A percentile compares a stretch with the other conserved stretches of the same genome.
Conservation (phyloP, 2,329 filamentous ascomycete species). For the Beauveria bassiana region DNA sequence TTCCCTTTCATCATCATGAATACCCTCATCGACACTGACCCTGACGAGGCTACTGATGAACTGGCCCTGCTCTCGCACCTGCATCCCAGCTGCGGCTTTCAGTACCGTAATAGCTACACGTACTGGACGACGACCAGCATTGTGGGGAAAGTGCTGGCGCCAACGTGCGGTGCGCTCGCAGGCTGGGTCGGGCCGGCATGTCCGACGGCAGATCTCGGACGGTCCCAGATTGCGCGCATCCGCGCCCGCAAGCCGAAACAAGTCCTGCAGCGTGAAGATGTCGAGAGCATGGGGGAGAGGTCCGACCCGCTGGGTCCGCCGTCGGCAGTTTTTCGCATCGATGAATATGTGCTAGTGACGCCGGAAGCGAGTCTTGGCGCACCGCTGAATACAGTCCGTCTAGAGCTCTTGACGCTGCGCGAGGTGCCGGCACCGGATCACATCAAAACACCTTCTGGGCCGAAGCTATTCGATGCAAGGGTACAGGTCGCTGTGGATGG, state of each 20-base stretch:
- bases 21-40: constrained; percentile 66
- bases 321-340: constrained; percentile 54
- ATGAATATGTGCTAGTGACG: constrained; percentile 56
- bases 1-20: constrained; percentile 75
- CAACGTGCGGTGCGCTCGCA: constrained; percentile 61
- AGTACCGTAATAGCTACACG: constrained; percentile 65
- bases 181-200: constrained; percentile 70
- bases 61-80: constrained; percentile 62
- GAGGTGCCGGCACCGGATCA: constrained; percentile 18
- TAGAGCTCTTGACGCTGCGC: constrained; percentile 58
- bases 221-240: constrained; percentile 63
- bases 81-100: constrained; percentile 63
- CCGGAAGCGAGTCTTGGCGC: constrained; percentile 51
- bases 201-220: constrained; percentile 57
- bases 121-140: constrained; percentile 69
- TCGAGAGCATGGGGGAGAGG: constrained; percentile 57
- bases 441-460: constrained; percentile 21
- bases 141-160: constrained; percentile 67
- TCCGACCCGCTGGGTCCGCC: constrained; percentile 62
- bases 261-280: constrained; percentile 48
- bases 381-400: constrained; percentile 51
- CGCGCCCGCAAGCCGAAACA: constrained; percentile 52
- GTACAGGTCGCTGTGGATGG: constrained; percentile 58
- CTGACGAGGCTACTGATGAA: constrained; percentile 56
- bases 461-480: constrained; percentile 50